Conservation (phyloP, 2,329 filamentous ascomycete species). For the Zymoseptoria passerinii region DNA sequence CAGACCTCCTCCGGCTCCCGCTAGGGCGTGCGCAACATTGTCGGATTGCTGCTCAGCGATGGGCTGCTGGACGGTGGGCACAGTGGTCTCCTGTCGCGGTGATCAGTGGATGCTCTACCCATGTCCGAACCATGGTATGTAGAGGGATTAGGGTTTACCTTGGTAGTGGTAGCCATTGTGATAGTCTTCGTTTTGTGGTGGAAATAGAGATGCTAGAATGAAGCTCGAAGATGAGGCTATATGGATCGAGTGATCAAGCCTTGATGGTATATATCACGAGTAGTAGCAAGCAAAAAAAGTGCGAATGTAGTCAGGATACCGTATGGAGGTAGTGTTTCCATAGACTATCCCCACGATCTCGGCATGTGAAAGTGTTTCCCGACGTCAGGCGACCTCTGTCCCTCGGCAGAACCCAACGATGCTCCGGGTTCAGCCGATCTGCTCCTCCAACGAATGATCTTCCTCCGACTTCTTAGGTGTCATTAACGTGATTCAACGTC, state of each 20-base stretch:
- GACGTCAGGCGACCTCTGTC: neutral
- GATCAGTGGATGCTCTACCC: neutral
- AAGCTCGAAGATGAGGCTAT: too few relatives aligned
- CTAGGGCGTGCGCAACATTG: conserved; percentile 91
- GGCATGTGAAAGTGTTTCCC: neutral
- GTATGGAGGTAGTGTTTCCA: too few relatives aligned
- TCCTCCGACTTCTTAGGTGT: neutral
- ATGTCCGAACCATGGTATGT: neutral
- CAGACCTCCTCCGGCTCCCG: conserved; percentile 86
- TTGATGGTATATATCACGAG: neutral
- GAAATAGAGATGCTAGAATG: neutral
- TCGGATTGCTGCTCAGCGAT: conserved; percentile 77
- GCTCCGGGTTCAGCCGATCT: neutral
- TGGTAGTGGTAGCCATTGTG: neutral
- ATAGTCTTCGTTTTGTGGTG: neutral
- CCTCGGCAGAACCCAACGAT: neutral
- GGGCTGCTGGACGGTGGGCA: conserved; percentile 32
- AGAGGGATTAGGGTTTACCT: neutral
- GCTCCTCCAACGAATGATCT: neutral
- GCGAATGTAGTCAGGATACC: too few relatives aligned
- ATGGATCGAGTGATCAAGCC: neutral
- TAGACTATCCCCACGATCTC: neutral
- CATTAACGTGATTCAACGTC: neutral
- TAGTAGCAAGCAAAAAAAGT: neutral
- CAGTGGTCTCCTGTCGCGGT: neutral